A percentile compares a stretch with the other conserved stretches of the same genome.
These are phyloP conservation scores for Scheffersomyces cryptocercus DNA, from an alignment of 1,139 yeast species.

Conservation along the genomic window DNA sequence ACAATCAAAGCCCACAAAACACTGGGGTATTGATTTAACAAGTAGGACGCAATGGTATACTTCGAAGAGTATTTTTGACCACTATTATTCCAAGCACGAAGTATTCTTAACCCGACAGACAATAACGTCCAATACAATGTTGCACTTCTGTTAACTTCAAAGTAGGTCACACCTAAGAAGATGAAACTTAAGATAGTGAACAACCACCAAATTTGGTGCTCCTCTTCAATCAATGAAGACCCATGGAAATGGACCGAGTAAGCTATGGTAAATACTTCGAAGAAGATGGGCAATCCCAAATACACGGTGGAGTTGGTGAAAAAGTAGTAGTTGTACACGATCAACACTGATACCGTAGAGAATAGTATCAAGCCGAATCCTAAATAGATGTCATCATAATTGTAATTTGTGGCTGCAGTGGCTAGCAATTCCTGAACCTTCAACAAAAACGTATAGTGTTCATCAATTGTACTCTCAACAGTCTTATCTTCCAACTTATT, in stretches of 20 bases:
- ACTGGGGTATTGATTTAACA: conserved; percentile 30
- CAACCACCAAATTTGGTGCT: conserved; percentile 97
- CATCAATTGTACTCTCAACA: conserved; percentile 14
- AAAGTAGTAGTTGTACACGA: conserved; percentile 19
- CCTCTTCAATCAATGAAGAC: conserved; percentile 94
- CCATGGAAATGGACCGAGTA: conserved; percentile 74
- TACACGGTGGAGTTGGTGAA: conserved; percentile 10
- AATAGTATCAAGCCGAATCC: conserved; percentile 41
- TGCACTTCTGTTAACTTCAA: background rate
- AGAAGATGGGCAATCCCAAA: conserved; percentile 19
- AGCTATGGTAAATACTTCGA: conserved; percentile 34
- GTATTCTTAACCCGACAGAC: conserved; percentile 50
- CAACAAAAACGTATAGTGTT: conserved; percentile 41
- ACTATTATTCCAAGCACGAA: conserved; percentile 87
- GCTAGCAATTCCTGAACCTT: conserved; percentile 58
- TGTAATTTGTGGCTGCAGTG: conserved; percentile 73
- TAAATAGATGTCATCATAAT: conserved; percentile 46
- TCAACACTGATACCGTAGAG: conserved; percentile 23
- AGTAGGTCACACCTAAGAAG: conserved; percentile 13
- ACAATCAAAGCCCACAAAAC: conserved; percentile 53
- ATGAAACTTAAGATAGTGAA: conserved; percentile 36
- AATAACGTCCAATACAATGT: conserved; percentile 17
- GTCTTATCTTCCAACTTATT: conserved; percentile 1
- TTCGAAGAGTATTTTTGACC: conserved; percentile 74
- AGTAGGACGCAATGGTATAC: conserved; percentile 46